Evolutionary conservation across 2,329 filamentous ascomycete species (phyloP), one percentile per base, ranked within the genome.

Genomic region (Fusarium oligoseptatum): DNA sequence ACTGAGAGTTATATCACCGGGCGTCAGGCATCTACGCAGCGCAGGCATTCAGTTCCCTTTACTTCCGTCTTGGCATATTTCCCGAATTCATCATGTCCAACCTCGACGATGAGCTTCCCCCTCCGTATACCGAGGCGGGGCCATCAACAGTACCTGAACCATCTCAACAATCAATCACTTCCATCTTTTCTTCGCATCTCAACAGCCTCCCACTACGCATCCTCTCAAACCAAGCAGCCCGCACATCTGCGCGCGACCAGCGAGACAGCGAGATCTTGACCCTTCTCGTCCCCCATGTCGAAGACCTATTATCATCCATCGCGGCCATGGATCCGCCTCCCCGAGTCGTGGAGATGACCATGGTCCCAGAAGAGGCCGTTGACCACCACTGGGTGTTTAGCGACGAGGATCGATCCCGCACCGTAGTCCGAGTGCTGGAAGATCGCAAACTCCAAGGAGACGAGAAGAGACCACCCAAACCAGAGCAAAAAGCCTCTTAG

Each of bases 291-390:
- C 85, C 85, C 4, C 80, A 82, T 48, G 75, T 89, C 56, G 83
- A 86, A 41, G 74, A 78, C 2, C 85, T 88, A 69, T 72, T 88
- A 2, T 78, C 80, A 2, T 81, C 83, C 15, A 77, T 88, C 29
- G 82, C 82, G 2, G 71, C 75, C 6, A 73, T 81, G 48, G 76
- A 82, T 4, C 77, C 76, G 0, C 75, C 81, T 1, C 82, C 83
- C 1, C 71, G 77, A 2, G 62, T 82, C 0, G 83, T 86, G 1
- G 84, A 87, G 58, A 82, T 88, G 52, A 84, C 83, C 9, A 77
- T 89, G 39, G 82, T 89, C 0, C 87, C 88, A 0, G 83, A 76
- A 2, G 76, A 77, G 6, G 84, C 84, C 5, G 83, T 88, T 0
- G 81, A 79, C 0, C 45, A 68, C 1, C 76, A 71, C 1, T 86